phyloP scores from a whole-genome alignment of 1,284 basidiomycete species.

The Heterobasidion annosum region DNA sequence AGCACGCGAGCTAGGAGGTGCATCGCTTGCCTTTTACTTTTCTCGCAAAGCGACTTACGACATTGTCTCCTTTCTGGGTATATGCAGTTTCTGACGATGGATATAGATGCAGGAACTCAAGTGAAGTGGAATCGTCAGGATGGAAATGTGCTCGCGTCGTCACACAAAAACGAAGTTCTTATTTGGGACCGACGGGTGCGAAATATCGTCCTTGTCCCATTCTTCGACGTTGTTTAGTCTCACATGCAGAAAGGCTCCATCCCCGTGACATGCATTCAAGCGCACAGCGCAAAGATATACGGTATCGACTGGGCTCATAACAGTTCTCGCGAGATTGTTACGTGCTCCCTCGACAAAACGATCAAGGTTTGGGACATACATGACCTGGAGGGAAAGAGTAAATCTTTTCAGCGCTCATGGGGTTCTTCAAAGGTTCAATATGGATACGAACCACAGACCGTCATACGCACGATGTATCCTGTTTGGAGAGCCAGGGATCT shows the following conservation, averaged over 20 bases:
- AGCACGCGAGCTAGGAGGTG: too few relatives aligned
- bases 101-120: conserved; percentile 77
- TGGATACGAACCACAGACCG: conserved; percentile 34
- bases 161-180: conserved; percentile 75
- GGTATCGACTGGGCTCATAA: conserved; percentile 91
- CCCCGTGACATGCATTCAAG: conserved; percentile 68
- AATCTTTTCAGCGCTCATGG: not conserved
- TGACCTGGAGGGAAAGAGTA: conserved; percentile 10
- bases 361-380: conserved; percentile 79
- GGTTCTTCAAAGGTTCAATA: not conserved
- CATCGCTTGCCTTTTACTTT: not conserved
- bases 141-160: conserved; percentile 78
- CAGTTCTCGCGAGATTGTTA: conserved; percentile 70
- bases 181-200: conserved; percentile 82
- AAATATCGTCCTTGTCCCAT: conserved; percentile 3
- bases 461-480: conserved; percentile 76
- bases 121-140: conserved; percentile 93
- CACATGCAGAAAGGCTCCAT: conserved; percentile 76
- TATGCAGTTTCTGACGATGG: not conserved
- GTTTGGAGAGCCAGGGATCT: conserved; percentile 92
- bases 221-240: conserved; percentile 5
- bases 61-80: not conserved
- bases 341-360: conserved; percentile 87
- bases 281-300: conserved; percentile 86
- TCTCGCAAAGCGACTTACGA: not conserved